A percentile compares a stretch with the other conserved stretches of the same genome.
phyloP scores from a whole-genome alignment of 257 asterid genomes.

The Misopates orontium region DNA sequence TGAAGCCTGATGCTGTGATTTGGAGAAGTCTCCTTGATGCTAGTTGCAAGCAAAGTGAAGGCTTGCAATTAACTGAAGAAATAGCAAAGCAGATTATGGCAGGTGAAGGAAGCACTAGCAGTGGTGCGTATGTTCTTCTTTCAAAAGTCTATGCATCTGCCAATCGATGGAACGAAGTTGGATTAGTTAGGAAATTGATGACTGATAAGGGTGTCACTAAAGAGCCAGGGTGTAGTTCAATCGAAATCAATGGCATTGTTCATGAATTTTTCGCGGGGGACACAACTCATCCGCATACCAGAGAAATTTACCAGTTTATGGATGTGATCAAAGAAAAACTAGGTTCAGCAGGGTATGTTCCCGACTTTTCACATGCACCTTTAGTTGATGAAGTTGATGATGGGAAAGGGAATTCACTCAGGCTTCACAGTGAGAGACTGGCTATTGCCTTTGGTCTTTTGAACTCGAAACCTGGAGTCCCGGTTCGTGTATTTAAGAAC shows the following conservation, averaged over 20 bases:
- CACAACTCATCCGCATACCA: constrained; percentile 52
- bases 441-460: constrained; percentile 68
- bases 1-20: constrained; percentile 75
- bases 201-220: constrained; percentile 57
- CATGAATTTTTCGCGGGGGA: constrained; percentile 85
- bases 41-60: constrained; percentile 47
- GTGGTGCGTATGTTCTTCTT: constrained; percentile 70
- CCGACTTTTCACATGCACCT: constrained; percentile 53
- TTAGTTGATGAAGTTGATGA: constrained; percentile 50
- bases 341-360: constrained; percentile 48
- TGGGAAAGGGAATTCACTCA: constrained; percentile 46
- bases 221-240: constrained; percentile 74
- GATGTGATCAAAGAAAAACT: constrained; percentile 51
- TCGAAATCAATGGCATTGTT: constrained; percentile 57
- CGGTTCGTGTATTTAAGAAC: constrained; percentile 68
- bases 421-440: constrained; percentile 74
- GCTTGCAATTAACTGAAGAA: constrained; percentile 57
- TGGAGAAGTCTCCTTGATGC: constrained; percentile 85
- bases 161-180: constrained; percentile 73
- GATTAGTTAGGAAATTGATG: constrained; percentile 67
- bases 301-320: constrained; percentile 48
- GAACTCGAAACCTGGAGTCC: constrained; percentile 48
- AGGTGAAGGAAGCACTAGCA: constrained; percentile 29
- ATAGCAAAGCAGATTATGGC: constrained; percentile 52
- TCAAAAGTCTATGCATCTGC: constrained; percentile 74